Conservation (phyloP, 495 filamentous ascomycete genomes). For the Penicillium simplicissimum region DNA sequence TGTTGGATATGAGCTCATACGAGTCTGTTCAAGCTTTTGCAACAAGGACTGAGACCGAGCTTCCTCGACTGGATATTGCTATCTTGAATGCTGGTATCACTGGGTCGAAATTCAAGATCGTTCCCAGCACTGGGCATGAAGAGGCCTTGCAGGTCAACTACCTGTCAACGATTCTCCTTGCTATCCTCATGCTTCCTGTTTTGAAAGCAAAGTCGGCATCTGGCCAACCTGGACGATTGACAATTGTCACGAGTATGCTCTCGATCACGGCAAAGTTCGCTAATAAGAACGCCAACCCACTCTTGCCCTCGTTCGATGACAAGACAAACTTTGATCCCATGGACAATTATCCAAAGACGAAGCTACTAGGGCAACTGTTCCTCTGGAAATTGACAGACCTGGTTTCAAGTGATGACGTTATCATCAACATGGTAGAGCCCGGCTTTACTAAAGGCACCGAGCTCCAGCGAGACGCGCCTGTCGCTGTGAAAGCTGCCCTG, state of each 20-base stretch:
- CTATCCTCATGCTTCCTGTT: constrained; percentile 50
- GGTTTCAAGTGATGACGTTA: constrained; percentile 43
- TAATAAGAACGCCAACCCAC: constrained; percentile 28
- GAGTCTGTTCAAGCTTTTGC: constrained; percentile 46
- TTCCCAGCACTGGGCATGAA: constrained; percentile 44
- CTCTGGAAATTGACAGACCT: constrained; percentile 42
- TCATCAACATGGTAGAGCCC: constrained; percentile 51
- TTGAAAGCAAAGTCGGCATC: constrained; percentile 38
- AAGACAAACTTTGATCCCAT: constrained; percentile 31
- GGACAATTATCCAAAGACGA: constrained; percentile 43
- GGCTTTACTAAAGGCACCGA: constrained; percentile 46
- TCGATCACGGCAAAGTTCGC: constrained; percentile 36
- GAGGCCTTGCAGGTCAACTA: constrained; percentile 34
- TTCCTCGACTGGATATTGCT: constrained; percentile 47
- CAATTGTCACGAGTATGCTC: constrained; percentile 40
- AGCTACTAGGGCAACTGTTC: constrained; percentile 45
- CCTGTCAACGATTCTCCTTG: constrained; percentile 49
- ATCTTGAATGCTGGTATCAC: constrained; percentile 55
- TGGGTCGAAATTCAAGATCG: constrained; percentile 30
- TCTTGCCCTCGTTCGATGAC: constrained; percentile 48
- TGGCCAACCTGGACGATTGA: constrained; percentile 37
- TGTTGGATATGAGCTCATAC: constrained; percentile 51
- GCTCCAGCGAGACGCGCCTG: constrained; percentile 31
- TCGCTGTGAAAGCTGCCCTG: constrained; percentile 15
- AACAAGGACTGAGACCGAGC: constrained; percentile 22